phyloP scores from a whole-genome alignment of 2,329 filamentous ascomycete species.

The Neonectria punicea region DNA sequence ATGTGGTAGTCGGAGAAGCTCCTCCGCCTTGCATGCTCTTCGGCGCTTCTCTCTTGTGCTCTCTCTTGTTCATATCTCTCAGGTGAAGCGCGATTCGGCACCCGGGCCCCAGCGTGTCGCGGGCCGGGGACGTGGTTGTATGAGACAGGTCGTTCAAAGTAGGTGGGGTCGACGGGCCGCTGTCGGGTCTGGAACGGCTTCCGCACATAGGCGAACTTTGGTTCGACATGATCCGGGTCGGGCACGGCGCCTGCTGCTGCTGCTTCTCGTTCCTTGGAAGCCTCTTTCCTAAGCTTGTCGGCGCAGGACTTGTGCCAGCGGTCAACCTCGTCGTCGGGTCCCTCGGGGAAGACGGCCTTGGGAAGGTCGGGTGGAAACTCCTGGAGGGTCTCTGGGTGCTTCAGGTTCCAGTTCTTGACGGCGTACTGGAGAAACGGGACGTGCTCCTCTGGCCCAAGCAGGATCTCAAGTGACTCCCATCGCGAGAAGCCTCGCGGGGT shows the following conservation, averaged over 20 bases:
- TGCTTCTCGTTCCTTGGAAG: conserved; percentile 52
- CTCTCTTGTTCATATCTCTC: conserved; percentile 45
- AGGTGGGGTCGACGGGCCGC: conserved; percentile 46
- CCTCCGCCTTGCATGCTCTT: conserved; percentile 56
- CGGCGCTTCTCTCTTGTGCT: conserved; percentile 49
- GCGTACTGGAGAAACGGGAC: conserved; percentile 84
- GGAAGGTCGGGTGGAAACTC: conserved; percentile 71
- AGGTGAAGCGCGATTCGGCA: conserved; percentile 47
- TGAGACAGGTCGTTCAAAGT: conserved; percentile 49
- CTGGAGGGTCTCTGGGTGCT: conserved; percentile 77
- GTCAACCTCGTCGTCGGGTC: conserved; percentile 82
- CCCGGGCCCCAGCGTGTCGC: conserved; percentile 43
- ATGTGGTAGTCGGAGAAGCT: conserved; percentile 64
- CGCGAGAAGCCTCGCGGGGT: conserved; percentile 87
- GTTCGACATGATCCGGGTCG: conserved; percentile 46
- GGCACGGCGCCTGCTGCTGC: conserved; percentile 43
- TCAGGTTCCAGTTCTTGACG: conserved; percentile 79
- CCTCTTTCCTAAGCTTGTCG: conserved; percentile 73
- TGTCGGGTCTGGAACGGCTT: conserved; percentile 44
- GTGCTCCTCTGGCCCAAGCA: conserved; percentile 89
- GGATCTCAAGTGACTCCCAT: conserved; percentile 92
- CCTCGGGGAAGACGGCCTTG: conserved; percentile 72
- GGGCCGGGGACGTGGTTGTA: conserved; percentile 55
- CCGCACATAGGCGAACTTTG: conserved; percentile 52
- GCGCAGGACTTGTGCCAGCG: conserved; percentile 86